Evolutionary conservation across 768 basidiomycete genomes (phyloP).

Genomic region (Pleurotus pulmonarius): DNA sequence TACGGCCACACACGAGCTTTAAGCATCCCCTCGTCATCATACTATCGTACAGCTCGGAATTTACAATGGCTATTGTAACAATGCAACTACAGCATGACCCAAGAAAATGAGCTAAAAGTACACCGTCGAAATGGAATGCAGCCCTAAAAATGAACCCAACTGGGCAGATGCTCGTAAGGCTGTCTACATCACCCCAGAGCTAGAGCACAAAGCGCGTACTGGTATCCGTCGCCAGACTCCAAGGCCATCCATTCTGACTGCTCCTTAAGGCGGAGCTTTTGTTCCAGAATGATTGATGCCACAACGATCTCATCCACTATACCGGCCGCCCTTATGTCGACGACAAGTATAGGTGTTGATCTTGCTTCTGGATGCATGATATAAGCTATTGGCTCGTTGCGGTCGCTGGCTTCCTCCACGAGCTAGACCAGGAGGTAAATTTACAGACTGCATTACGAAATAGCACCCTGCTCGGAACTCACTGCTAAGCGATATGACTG

Average conservation of each 20-base stretch:
- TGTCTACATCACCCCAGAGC: constrained; percentile 1
- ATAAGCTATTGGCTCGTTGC: constrained; percentile 1
- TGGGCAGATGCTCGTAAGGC: no score
- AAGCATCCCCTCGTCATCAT: no score
- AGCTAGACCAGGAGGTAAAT: neutral
- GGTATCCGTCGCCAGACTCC: constrained; percentile 3
- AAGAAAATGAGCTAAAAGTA: no score
- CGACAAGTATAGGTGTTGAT: neutral
- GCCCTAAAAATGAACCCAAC: no score
- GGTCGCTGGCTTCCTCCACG: neutral
- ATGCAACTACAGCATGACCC: no score
- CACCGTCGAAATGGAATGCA: no score
- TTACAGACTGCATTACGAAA: neutral
- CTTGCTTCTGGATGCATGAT: neutral
- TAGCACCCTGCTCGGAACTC: neutral
- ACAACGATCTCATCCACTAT: constrained; percentile 4
- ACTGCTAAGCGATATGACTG: constrained; percentile 4
- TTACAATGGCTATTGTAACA: no score
- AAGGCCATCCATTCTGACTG: constrained; percentile 7
- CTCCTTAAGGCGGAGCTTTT: constrained; percentile 3
- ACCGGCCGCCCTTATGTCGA: neutral
- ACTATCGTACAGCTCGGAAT: no score
- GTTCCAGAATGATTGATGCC: constrained; percentile 6
- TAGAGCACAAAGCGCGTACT: constrained; percentile 4
- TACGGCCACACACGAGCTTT: no score